These are phyloP conservation scores for Populus euphratica DNA, from an alignment of 345 rosid genomes.

Conservation along the genomic window DNA sequence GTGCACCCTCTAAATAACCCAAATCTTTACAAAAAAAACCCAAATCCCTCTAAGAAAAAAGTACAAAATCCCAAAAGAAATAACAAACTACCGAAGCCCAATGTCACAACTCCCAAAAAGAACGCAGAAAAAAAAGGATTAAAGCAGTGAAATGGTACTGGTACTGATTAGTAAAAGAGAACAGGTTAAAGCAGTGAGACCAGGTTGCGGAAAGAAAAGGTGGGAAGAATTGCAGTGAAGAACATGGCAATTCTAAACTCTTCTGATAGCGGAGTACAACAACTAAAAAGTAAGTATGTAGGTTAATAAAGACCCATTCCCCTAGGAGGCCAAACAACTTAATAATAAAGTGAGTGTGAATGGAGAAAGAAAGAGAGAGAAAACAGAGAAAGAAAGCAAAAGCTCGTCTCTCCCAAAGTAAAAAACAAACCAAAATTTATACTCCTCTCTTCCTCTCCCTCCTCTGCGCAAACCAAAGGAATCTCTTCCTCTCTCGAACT, in stretches of 20 bases:
- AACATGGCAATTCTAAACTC: neutral
- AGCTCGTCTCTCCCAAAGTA: conserved; percentile 11
- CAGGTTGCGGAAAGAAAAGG: conserved; percentile 21
- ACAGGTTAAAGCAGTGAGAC: neutral
- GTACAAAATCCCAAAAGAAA: conserved; percentile 16
- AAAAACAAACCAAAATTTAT: conserved; percentile 21
- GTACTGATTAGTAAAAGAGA: neutral
- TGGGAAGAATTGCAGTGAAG: conserved; percentile 16
- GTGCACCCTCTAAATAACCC: conserved; percentile 6
- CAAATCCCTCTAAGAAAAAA: conserved; percentile 30
- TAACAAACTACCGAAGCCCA: conserved; percentile 6
- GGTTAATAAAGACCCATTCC: conserved; percentile 15
- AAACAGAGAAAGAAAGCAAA: neutral
- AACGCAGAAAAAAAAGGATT: neutral
- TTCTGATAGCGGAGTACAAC: neutral
- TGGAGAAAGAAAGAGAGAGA: conserved; percentile 13
- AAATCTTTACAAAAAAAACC: neutral
- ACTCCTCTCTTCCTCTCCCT: neutral
- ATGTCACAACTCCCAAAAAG: conserved; percentile 16
- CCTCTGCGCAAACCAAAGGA: conserved; percentile 22
- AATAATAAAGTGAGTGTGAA: conserved; percentile 15
- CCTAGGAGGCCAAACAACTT: conserved; percentile 23
- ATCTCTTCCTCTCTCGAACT: conserved; percentile 16
- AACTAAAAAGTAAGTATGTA: neutral
- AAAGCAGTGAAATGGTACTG: neutral